A percentile compares a stretch with the other conserved stretches of the same genome.
phyloP scores from a whole-genome alignment of 1,139 yeast species.

The Kodamaea arcana region DNA sequence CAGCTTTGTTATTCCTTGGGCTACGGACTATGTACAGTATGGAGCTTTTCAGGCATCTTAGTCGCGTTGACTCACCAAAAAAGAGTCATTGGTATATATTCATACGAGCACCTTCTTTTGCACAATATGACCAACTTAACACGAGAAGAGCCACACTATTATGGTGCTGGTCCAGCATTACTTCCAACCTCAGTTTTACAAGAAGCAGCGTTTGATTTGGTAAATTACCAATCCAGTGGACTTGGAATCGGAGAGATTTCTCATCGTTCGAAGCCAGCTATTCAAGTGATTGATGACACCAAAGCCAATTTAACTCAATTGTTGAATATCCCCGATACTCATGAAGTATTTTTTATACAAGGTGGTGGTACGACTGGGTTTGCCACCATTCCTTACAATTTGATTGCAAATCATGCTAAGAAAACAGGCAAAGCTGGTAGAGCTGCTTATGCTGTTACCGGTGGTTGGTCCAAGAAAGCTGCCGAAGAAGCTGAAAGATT shows the following conservation, averaged over 20 bases:
- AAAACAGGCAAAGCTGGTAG: conserved; percentile 69
- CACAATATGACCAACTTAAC: neutral
- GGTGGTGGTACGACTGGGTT: conserved; percentile 98
- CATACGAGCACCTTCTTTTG: neutral
- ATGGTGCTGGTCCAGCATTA: conserved; percentile 97
- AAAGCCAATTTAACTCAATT: conserved; percentile 61
- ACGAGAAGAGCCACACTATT: conserved; percentile 76
- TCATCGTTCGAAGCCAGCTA: conserved; percentile 86
- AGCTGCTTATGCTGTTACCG: conserved; percentile 87
- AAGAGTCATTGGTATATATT: neutral
- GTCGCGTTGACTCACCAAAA: neutral
- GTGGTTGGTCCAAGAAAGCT: conserved; percentile 89
- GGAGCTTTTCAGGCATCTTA: too few species aligned
- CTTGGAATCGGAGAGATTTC: conserved; percentile 94
- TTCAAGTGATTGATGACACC: conserved; percentile 70
- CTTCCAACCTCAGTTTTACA: conserved; percentile 80
- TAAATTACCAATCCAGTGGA: conserved; percentile 63
- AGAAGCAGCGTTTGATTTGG: conserved; percentile 80
- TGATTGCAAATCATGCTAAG: conserved; percentile 69
- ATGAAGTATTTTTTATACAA: conserved; percentile 90
- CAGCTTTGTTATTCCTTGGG: too few species aligned
- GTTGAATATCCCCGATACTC: conserved; percentile 78
- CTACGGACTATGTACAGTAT: too few species aligned
- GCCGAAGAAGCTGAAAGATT: conserved; percentile 80
- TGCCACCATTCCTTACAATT: conserved; percentile 78